phyloP scores from a whole-genome alignment of 345 rosid genomes.

The Sonneratia caseolaris region DNA sequence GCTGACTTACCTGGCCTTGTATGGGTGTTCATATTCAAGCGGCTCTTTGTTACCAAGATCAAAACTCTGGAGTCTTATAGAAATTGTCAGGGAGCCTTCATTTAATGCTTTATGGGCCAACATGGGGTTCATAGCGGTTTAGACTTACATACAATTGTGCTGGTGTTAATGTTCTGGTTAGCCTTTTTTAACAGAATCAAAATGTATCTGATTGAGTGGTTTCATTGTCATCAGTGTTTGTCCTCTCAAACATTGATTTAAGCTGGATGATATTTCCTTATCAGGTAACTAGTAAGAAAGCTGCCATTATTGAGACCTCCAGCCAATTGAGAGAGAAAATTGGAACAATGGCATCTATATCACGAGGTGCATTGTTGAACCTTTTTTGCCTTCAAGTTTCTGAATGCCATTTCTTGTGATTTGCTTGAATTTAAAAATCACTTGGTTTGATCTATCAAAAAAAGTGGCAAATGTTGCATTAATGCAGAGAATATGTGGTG shows the following conservation, averaged over 20 bases:
- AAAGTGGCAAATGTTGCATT: too few species aligned
- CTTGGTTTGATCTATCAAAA: not conserved
- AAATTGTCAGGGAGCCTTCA: too few species aligned
- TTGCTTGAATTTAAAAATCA: not conserved
- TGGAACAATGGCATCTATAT: conserved; percentile 60
- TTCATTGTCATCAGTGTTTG: not conserved
- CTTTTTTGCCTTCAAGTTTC: not conserved
- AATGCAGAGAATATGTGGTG: too few species aligned
- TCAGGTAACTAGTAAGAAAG: conserved; percentile 87
- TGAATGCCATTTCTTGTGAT: not conserved
- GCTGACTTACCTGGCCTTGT: too few species aligned
- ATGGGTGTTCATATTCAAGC: too few species aligned
- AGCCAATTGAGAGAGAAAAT: conserved; percentile 63
- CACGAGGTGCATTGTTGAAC: conserved; percentile 33
- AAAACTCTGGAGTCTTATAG: not conserved
- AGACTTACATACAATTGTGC: too few species aligned
- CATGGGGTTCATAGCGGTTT: too few species aligned
- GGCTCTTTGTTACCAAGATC: not conserved
- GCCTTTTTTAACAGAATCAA: too few species aligned
- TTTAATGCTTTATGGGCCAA: too few species aligned
- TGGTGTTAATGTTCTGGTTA: too few species aligned
- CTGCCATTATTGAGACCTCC: conserved; percentile 53
- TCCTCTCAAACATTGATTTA: not conserved
- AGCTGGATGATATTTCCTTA: conserved; percentile 5
- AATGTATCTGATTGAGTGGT: not conserved